Base-by-base conservation (phyloP, 2,329 filamentous ascomycete species). In the Cladosporium sp. region DNA sequence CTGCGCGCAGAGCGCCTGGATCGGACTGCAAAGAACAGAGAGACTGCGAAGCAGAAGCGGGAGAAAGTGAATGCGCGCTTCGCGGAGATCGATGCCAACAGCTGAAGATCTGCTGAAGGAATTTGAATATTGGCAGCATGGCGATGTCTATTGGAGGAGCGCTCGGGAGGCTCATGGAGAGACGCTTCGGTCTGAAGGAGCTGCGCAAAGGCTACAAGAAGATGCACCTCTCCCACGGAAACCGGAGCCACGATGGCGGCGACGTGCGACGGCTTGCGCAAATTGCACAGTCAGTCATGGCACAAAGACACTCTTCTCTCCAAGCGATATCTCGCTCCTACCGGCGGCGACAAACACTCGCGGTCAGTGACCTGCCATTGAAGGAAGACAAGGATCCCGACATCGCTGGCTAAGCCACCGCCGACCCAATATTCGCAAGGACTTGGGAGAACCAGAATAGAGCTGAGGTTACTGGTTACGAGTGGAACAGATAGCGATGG, bases 1-100 rank as follows among this genome's bases (percentile, higher is more conserved):
- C 85, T 99, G 61, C 88, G 91, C 69, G 88, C 85, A 43, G 92
- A 97, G 78, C 87, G 95, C 74, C 81, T 89, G 60, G 91, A 93
- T 77, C 88, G 89, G 65, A 93, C 93, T 61, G 87, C 86, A 70
- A 81, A 83, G 72, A 98, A 99, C 77, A 87, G 91, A 73, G 85
- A 91, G 76, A 77, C 83, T 70, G 85, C 92, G 68, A 86, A 86
- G 78, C 80, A 85, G 78, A 89, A 93, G 83, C 84, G 90, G 76
- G 85, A 89, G 70, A 86, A 88, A 76, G 88, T 97, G 71, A 87
- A 92, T 81, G 86, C 88, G 76, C 86, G 86, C 71, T 98, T 90
- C 91, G 86, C 86, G 58, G 91, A 94, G 67, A 89, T 92, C 75
- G 89, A 92, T 76, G 85, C 85, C 73, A 89, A 91, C 74, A 89